phyloP scores from a whole-genome alignment of 1,139 yeast species.

The Debaryomyces sp. region DNA sequence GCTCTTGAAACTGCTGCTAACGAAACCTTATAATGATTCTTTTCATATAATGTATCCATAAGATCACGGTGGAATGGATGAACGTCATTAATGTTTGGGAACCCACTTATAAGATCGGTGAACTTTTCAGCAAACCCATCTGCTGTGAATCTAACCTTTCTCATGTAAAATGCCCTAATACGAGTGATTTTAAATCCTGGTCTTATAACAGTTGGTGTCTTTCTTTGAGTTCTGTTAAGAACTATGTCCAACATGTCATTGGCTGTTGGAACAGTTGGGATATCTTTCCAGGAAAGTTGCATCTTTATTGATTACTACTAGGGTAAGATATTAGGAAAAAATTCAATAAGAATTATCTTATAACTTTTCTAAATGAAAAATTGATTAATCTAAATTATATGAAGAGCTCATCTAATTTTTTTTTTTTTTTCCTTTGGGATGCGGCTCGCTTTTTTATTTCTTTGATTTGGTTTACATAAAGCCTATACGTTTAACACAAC shows the following conservation, averaged over 20 bases:
- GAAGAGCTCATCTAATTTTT: constrained; percentile 8
- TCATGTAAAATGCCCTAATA: constrained; percentile 97
- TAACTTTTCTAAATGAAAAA: neutral
- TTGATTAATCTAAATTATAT: constrained; percentile 1
- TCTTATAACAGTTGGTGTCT: constrained; percentile 96
- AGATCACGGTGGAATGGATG: constrained; percentile 98
- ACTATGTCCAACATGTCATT: constrained; percentile 96
- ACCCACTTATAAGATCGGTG: constrained; percentile 79
- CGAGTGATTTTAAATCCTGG: constrained; percentile 96
- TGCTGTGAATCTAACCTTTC: constrained; percentile 93
- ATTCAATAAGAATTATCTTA: neutral
- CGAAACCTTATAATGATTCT: constrained; percentile 97
- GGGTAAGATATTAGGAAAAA: neutral
- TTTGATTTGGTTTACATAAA: constrained; percentile 1
- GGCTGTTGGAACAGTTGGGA: constrained; percentile 90
- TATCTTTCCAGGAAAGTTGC: constrained; percentile 99
- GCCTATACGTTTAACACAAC: neutral
- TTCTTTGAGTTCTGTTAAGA: constrained; percentile 95
- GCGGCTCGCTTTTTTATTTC: constrained; percentile 5
- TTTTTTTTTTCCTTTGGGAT: constrained; percentile 8
- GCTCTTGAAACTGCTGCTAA: constrained; percentile 94
- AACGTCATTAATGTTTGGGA: constrained; percentile 95
- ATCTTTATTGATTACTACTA: constrained; percentile 37
- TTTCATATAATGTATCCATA: constrained; percentile 96
- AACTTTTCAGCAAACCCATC: constrained; percentile 96